These are phyloP conservation scores for Barbarea vulgaris DNA, from an alignment of 345 rosid genomes.

Conservation along the genomic window DNA sequence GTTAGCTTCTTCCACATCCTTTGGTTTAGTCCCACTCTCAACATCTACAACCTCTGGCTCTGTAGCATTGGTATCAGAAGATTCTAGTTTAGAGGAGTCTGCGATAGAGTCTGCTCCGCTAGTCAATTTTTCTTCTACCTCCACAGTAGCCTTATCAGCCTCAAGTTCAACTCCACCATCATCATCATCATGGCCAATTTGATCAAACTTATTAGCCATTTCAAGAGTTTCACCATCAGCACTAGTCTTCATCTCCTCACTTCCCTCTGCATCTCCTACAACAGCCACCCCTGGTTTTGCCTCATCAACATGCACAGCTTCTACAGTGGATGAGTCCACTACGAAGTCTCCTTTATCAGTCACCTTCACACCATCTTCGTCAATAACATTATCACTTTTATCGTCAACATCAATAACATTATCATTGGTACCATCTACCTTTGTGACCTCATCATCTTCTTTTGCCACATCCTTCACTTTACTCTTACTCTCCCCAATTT, in stretches of 20 bases:
- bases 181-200: conserved; percentile 36
- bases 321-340: conserved; percentile 37
- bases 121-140: conserved; percentile 42
- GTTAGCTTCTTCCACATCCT: conserved; percentile 39
- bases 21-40: conserved; percentile 39
- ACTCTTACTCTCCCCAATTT: conserved; percentile 28
- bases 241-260: conserved; percentile 38
- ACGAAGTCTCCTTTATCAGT: conserved; percentile 41
- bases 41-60: conserved; percentile 43
- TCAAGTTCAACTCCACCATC: conserved; percentile 23
- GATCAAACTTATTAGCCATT: conserved; percentile 58
- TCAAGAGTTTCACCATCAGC: conserved; percentile 40
- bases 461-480: conserved; percentile 37
- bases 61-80: conserved; percentile 32
- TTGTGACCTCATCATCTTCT: conserved; percentile 27
- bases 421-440: conserved; percentile 34
- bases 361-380: conserved; percentile 34
- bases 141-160: conserved; percentile 39
- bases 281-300: conserved; percentile 42
- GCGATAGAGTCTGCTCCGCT: conserved; percentile 42
- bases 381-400: conserved; percentile 21
- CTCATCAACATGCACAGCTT: conserved; percentile 43
- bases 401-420: conserved; percentile 33
- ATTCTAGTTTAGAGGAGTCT: conserved; percentile 33
- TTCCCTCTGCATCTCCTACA: conserved; percentile 48